phyloP scores from a whole-genome alignment of 2,329 filamentous ascomycete genomes.

The Metarhizium album region DNA sequence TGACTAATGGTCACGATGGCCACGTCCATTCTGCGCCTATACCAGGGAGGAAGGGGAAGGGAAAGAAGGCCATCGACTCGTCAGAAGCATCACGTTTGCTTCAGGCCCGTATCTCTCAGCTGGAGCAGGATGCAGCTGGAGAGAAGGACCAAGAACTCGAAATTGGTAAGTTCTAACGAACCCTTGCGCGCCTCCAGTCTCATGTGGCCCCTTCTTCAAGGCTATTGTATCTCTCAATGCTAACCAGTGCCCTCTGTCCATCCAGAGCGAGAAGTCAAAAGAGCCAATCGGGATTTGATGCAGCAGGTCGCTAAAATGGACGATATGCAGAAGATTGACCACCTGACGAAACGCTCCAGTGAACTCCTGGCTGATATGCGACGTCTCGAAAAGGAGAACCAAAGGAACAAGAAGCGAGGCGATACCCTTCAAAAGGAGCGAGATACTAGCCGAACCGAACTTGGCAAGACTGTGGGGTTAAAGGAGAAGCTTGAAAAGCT shows the following conservation, averaged over 20 bases:
- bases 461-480: conserved; percentile 80
- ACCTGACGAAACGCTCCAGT: conserved; percentile 80
- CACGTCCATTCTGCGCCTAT: conserved; percentile 28
- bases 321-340: conserved; percentile 82
- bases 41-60: conserved; percentile 66
- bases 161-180: conserved; percentile 53
- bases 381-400: conserved; percentile 82
- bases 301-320: conserved; percentile 86
- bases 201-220: background rate
- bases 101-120: conserved; percentile 85
- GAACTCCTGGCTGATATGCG: conserved; percentile 94
- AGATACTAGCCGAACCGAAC: conserved; percentile 75
- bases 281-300: conserved; percentile 82
- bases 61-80: conserved; percentile 74
- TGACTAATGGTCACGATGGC: conserved; percentile 31
- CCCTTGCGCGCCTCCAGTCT: background rate
- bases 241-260: conserved; percentile 2
- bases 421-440: conserved; percentile 96
- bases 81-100: conserved; percentile 87
- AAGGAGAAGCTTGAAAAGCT: conserved; percentile 97
- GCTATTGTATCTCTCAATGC: background rate
- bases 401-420: conserved; percentile 90
- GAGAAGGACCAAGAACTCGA: conserved; percentile 94
- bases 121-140: conserved; percentile 85
- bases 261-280: conserved; percentile 83